Evolutionary conservation across 257 asterid genomes (phyloP), one percentile per base, ranked within the genome.

Genomic region (Salvia splendens): DNA sequence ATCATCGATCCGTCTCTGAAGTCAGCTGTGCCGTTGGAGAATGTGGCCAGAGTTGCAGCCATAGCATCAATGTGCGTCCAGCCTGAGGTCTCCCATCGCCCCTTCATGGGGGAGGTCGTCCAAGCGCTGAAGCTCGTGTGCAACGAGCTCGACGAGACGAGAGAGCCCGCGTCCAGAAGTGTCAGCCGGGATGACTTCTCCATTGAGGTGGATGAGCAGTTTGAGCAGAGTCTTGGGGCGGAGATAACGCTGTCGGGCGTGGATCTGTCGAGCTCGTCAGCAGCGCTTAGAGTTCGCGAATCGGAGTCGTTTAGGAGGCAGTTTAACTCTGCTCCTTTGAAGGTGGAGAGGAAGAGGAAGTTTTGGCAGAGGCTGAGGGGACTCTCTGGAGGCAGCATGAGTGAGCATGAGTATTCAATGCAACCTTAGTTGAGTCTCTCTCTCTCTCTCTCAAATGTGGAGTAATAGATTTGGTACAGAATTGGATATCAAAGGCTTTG

Each of bases 81-180:
- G 66, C 96, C 99, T 0, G 99, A 93, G 69, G 97, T 87, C 2
- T 86, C 99, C 33, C 95, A 90, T 49, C 91, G 99, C 12, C 99
- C 99, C 4, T 93, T 93, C 80, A 93, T 93, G 99, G 99, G 99
- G 0, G 99, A 93, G 76, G 99, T 93, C 3, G 95, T 90, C 50
- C 97, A 93, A 73, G 99, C 97, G 30, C 61, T 93, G 82, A 90
- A 87, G 83, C 89, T 93, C 24, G 94, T 90, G 8, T 93, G 90
- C 82, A 78, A 88, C 66, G 97, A 90, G 76, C 76, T 84, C 36
- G 95, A 90, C 0, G 96, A 90, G 45, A 80, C 82, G 5, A 75
- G 67, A 54, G 96, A 74, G 49, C 67, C 76, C 0, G 50, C 81
- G 61, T 83, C 95, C 1, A 82, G 88, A 77, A 85, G 83, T 48